These are phyloP conservation scores for Abelmoschus esculentus DNA, from an alignment of 345 rosid species.

Conservation along the genomic window DNA sequence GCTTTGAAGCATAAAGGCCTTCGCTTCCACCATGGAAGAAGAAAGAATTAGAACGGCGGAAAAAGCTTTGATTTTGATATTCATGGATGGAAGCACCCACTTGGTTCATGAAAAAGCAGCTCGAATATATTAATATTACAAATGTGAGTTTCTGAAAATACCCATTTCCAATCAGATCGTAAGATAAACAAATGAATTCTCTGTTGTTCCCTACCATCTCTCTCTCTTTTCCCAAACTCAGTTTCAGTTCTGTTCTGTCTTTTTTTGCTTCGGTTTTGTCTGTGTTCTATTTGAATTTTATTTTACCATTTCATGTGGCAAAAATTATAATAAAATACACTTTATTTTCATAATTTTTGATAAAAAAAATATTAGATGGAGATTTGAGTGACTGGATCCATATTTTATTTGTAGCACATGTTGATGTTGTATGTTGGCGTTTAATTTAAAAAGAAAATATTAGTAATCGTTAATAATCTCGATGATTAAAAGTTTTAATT, in stretches of 20 bases:
- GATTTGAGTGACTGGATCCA: background rate
- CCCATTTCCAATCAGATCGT: constrained; percentile 17
- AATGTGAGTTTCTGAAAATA: background rate
- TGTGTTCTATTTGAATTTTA: background rate
- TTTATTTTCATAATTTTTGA: background rate
- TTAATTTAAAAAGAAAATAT: too few relatives aligned
- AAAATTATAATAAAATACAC: background rate
- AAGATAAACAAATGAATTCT: background rate
- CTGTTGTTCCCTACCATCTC: constrained; percentile 4
- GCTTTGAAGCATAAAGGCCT: constrained; percentile 42
- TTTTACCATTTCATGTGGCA: background rate
- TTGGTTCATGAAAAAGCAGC: constrained; percentile 15
- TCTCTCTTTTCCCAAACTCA: background rate
- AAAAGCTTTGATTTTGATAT: constrained; percentile 29
- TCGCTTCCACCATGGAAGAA: constrained; percentile 55
- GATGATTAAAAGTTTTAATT: too few relatives aligned
- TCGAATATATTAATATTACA: background rate
- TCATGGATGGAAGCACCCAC: constrained; percentile 40
- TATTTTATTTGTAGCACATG: background rate
- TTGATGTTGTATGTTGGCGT: background rate
- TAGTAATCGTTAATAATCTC: too few relatives aligned
- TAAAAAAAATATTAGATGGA: background rate
- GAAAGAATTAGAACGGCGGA: constrained; percentile 41
- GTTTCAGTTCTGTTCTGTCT: constrained; percentile 2
- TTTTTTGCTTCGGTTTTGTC: background rate